A percentile compares a stretch with the other conserved stretches of the same genome.
These are phyloP conservation scores for Coemansia sp. DNA, from an alignment of 192 early-diverging fungal genomes.

Conservation along the genomic window DNA sequence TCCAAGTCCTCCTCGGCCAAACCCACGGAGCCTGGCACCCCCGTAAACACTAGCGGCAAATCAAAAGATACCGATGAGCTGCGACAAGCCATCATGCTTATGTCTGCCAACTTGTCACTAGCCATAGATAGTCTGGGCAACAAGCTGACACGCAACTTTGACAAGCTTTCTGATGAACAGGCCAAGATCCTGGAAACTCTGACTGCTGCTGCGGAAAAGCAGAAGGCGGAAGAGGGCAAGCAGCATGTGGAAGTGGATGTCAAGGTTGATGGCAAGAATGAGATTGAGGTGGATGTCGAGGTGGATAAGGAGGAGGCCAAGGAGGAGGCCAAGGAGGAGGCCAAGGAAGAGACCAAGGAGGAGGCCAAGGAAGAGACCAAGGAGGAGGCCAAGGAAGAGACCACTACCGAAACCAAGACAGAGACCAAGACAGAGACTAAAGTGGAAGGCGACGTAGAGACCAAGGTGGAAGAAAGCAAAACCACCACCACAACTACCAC, in stretches of 20 bases:
- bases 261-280: neutral
- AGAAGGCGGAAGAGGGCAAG: constrained; percentile 2
- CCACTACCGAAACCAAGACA: constrained; percentile 9
- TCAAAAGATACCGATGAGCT: constrained; percentile 31
- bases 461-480: constrained; percentile 17
- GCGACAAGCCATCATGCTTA: constrained; percentile 34
- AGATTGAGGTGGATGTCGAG: neutral
- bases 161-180: constrained; percentile 43
- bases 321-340: constrained; percentile 8
- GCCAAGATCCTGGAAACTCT: constrained; percentile 35
- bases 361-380: neutral
- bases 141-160: constrained; percentile 45
- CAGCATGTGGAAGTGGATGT: constrained; percentile 3
- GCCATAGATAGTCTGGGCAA: constrained; percentile 50
- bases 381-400: constrained; percentile 10
- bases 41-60: neutral
- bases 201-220: constrained; percentile 14
- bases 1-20: neutral
- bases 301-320: constrained; percentile 5
- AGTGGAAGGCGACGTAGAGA: constrained; percentile 5
- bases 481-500: constrained; percentile 5
- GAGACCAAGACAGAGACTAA: constrained; percentile 9
- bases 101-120: constrained; percentile 43
- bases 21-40: constrained; percentile 3
- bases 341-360: constrained; percentile 2